A percentile compares a stretch with the other conserved stretches of the same genome.
phyloP scores from a whole-genome alignment of 148 eudicot genomes.

The Chenopodium quinoa region DNA sequence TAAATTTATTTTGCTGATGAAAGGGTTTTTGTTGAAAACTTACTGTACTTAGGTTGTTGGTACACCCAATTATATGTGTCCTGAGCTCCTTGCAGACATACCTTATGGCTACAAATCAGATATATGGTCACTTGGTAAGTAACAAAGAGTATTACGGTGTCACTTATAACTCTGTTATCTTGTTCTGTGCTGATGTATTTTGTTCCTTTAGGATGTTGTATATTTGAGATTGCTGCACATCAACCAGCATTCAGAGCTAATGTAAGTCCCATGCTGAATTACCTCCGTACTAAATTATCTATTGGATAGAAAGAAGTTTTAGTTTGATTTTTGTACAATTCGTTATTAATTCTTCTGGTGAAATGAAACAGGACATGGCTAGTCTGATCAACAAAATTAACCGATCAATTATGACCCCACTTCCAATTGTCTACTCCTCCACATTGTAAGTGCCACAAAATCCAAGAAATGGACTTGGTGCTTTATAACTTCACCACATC shows the following conservation, averaged over 20 bases:
- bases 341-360: background rate
- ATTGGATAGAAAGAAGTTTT: background rate
- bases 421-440: conserved; percentile 73
- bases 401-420: conserved; percentile 67
- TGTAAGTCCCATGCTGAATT: conserved; percentile 43
- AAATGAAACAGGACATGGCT: conserved; percentile 64
- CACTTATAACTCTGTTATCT: background rate
- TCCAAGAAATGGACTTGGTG: background rate
- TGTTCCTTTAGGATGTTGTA: conserved; percentile 68
- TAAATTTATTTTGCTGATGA: conserved; percentile 3
- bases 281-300: background rate
- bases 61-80: conserved; percentile 87
- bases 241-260: conserved; percentile 88
- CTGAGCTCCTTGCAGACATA: conserved; percentile 75
- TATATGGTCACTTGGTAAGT: conserved; percentile 91
- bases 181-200: conserved; percentile 4
- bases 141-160: background rate
- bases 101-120: conserved; percentile 97
- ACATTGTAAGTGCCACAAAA: conserved; percentile 59
- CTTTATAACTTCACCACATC: background rate
- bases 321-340: background rate
- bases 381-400: conserved; percentile 90
- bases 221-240: conserved; percentile 96
- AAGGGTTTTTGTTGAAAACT: conserved; percentile 1
- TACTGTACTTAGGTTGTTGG: conserved; percentile 57